Evolutionary conservation across 768 basidiomycete genomes (phyloP).

Genomic region (Pholiota microspora): DNA sequence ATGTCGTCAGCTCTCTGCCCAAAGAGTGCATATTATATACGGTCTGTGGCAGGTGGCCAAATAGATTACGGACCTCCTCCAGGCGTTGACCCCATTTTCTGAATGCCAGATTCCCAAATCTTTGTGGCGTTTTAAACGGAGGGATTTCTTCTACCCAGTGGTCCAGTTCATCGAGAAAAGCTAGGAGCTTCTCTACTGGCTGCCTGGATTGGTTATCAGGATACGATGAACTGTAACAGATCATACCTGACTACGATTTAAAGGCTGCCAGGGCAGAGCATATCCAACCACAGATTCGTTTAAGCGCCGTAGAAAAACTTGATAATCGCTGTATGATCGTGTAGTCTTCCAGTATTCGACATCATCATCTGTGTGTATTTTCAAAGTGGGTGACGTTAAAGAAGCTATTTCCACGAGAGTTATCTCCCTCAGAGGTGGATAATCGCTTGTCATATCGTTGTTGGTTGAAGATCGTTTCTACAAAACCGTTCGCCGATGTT

Average conservation of each 20-base stretch:
- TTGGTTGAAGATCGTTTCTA: not conserved
- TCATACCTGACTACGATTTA: conserved; percentile 34
- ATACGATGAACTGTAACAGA: not conserved
- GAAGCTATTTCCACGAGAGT: conserved; percentile 15
- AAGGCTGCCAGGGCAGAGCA: conserved; percentile 42
- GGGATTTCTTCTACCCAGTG: conserved; percentile 83
- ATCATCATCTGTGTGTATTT: conserved; percentile 72
- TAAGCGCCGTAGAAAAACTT: conserved; percentile 70
- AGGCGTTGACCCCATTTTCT: conserved; percentile 79
- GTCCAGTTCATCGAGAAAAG: conserved; percentile 64
- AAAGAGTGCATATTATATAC: conserved; percentile 12
- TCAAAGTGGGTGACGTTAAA: conserved; percentile 35
- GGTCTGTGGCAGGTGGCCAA: not conserved
- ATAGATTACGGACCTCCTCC: conserved; percentile 54
- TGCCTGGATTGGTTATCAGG: conserved; percentile 7
- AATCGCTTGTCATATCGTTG: not conserved
- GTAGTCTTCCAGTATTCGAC: conserved; percentile 71
- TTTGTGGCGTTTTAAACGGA: conserved; percentile 66
- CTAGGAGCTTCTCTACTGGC: conserved; percentile 43
- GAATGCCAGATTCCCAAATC: conserved; percentile 93
- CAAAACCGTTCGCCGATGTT: not conserved
- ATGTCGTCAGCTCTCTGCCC: conserved; percentile 55
- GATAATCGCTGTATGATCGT: conserved; percentile 71
- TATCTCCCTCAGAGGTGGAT: conserved; percentile 28
- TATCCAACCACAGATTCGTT: conserved; percentile 76